Evolutionary conservation across 139 green algal species (phyloP), one percentile per base, ranked within the genome.

Genomic region (Chlorella ohadii): DNA sequence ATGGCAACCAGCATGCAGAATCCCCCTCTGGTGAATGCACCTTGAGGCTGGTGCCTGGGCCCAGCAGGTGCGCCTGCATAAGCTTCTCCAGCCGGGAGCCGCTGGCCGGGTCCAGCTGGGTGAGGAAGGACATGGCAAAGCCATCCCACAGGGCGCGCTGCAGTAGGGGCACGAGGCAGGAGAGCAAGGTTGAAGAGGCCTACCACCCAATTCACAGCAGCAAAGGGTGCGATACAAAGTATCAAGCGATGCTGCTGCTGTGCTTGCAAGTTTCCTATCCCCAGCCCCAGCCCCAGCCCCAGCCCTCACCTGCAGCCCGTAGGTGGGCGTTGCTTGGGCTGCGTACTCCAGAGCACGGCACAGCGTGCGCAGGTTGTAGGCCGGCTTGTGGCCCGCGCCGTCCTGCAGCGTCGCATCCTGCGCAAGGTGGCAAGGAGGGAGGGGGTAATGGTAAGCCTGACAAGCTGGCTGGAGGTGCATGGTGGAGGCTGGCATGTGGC

Each of bases 301-400:
- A 23, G 17, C 12, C n/a, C 72, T 44, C 34, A 56, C 74, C 74
- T 90, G 87, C 83, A 99, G 84, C 56, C 97, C 97, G 87, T 99
- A 99, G 28, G 89, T 61, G 9, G 92, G 90, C 47, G 94, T 70
- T 4, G 92, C 91, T 7, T 81, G 66, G 6, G 90, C 87, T 1
- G 91, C 89, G 81, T 99, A 99, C 89, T 98, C 93, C 64, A 99
- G 89, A 0, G 96, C 92, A 5, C 97, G 93, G 74, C 90, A 94
- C 28, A 99, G 93, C 12, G 97, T 98, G 84, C 97, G 92, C 81
- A 99, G 91, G 86, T 90, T 97, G 92, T 98, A 99, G 36, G 91
- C 87, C 2, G 97, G 97, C 73, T 93, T 93, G 70, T 94, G 88
- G 17, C 96, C 95, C 0, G 93, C 96, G 39, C 96, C 93, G 85